Percentiles rank a stretch among this genome's conserved stretches.
Evolutionary conservation across 2,329 filamentous ascomycete species (phyloP).

Genomic region (Alternaria brassicae): DNA sequence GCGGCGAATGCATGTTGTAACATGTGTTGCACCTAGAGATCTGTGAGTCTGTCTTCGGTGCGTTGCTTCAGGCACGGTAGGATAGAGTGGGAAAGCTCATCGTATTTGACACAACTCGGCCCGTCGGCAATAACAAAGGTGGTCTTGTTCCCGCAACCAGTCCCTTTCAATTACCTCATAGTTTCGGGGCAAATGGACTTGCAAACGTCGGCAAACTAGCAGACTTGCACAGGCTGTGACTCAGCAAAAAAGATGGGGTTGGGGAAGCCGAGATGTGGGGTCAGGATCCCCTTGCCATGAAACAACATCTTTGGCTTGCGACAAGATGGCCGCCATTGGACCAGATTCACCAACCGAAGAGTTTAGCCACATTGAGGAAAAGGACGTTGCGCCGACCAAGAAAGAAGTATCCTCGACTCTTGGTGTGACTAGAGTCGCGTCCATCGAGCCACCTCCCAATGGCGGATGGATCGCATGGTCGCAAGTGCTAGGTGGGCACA

Average conservation of each 20-base stretch:
- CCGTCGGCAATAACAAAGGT: background rate
- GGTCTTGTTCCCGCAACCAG: background rate
- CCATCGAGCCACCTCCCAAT: conserved; percentile 39
- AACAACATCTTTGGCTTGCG: background rate
- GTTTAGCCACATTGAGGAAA: background rate
- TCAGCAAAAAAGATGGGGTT: conserved; percentile 8
- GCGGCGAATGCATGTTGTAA: no score
- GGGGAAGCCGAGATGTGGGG: conserved; percentile 1
- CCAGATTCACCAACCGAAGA: background rate
- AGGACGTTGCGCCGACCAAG: background rate
- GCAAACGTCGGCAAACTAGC: background rate
- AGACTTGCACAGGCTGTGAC: background rate
- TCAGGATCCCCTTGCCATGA: background rate
- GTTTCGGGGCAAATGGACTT: background rate
- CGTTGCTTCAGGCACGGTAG: background rate
- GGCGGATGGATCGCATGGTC: conserved; percentile 57
- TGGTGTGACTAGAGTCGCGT: conserved; percentile 11
- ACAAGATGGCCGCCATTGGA: conserved; percentile 8
- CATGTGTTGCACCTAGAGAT: no score
- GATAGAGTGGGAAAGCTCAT: background rate
- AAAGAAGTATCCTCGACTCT: conserved; percentile 1
- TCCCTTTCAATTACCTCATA: conserved; percentile 1
- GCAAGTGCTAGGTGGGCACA: conserved; percentile 50
- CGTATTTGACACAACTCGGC: background rate
- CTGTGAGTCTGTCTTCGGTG: no score